These are phyloP conservation scores for Vaccinium darrowii DNA, from an alignment of 148 eudicot species.

Conservation along the genomic window DNA sequence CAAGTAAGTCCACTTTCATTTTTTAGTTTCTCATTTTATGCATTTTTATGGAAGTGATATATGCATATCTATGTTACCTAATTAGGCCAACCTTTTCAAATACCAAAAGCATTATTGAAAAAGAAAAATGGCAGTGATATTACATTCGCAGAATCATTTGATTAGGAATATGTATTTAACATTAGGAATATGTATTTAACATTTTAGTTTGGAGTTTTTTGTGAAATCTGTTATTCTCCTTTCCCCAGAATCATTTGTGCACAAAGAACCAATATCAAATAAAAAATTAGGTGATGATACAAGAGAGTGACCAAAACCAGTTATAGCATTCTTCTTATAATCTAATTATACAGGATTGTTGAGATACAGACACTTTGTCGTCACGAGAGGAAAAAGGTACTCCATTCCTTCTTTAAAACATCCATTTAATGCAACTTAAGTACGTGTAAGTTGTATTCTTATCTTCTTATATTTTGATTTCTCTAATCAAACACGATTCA, in stretches of 20 bases:
- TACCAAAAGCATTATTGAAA: neutral
- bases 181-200: neutral
- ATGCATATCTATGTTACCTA: neutral
- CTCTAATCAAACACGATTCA: conserved; percentile 26
- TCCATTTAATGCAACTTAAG: neutral
- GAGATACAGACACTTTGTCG: conserved; percentile 78
- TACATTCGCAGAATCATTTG: neutral
- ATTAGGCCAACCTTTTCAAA: neutral
- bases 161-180: neutral
- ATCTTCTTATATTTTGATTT: neutral
- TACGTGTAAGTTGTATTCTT: neutral
- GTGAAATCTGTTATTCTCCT: neutral
- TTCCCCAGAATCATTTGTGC: neutral
- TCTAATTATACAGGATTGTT: conserved; percentile 49
- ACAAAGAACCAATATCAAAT: neutral
- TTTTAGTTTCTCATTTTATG: neutral
- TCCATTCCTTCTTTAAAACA: neutral
- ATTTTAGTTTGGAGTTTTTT: neutral
- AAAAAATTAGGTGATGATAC: neutral
- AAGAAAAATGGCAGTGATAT: neutral
- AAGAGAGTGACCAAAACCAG: neutral
- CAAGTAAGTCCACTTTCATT: conserved; percentile 49
- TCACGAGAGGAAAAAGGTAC: conserved; percentile 82
- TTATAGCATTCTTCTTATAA: neutral
- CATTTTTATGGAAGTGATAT: neutral